These are phyloP conservation scores for Aspergillus sclerotialis DNA, from an alignment of 2,329 filamentous ascomycete species.

Conservation along the genomic window DNA sequence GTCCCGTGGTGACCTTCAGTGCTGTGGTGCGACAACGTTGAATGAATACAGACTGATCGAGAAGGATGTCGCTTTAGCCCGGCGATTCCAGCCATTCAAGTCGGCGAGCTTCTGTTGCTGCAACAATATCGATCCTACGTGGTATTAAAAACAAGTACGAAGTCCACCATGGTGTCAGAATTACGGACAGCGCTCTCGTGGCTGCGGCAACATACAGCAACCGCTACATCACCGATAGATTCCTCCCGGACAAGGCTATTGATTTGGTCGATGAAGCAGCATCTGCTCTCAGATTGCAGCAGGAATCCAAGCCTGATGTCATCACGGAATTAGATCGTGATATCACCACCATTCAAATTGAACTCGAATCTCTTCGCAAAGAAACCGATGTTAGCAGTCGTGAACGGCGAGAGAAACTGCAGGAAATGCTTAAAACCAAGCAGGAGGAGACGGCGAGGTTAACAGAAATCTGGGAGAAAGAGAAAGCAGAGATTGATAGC, in stretches of 20 bases:
- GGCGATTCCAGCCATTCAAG: constrained; percentile 87
- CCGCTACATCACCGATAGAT: constrained; percentile 92
- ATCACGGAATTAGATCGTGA: constrained; percentile 89
- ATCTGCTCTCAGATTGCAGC: constrained; percentile 80
- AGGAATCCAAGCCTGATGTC: constrained; percentile 93
- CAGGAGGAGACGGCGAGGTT: constrained; percentile 70
- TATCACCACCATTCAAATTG: constrained; percentile 96
- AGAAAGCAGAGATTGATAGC: constrained; percentile 74
- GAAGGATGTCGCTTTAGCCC: constrained; percentile 87
- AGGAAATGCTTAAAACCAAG: constrained; percentile 66
- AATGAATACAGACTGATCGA: constrained; percentile 91
- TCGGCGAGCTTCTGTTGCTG: constrained; percentile 83
- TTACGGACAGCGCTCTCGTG: constrained; percentile 85
- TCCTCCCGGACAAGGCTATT: constrained; percentile 94
- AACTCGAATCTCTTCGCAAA: constrained; percentile 87
- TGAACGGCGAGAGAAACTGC: constrained; percentile 79
- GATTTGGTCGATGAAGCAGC: constrained; percentile 95
- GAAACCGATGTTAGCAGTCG: constrained; percentile 85
- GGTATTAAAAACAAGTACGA: constrained; percentile 98
- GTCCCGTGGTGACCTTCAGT: constrained; percentile 88
- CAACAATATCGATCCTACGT: constrained; percentile 89
- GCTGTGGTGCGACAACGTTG: constrained; percentile 88
- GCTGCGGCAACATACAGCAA: constrained; percentile 89
- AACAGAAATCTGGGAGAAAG: constrained; percentile 82
- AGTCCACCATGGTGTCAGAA: constrained; percentile 91